These are phyloP conservation scores for Paramyrothecium sp. DNA, from an alignment of 2,329 filamentous ascomycete species.

Conservation along the genomic window DNA sequence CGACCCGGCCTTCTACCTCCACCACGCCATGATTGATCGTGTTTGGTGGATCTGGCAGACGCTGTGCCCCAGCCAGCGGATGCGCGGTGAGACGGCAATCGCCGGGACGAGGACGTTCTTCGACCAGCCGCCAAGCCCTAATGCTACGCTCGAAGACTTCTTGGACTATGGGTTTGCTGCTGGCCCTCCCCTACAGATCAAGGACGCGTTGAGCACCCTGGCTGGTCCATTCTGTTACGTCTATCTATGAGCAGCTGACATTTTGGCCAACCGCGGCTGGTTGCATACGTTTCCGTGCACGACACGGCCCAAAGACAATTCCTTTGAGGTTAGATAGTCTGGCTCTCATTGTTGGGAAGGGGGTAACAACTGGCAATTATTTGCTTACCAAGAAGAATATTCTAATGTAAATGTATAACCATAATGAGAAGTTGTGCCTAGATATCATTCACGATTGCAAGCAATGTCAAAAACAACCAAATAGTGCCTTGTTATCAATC, in stretches of 20 bases:
- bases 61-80: constrained; percentile 21
- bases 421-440: too few species aligned
- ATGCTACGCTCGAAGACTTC: constrained; percentile 23
- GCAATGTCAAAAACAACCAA: too few species aligned
- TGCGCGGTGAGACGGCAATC: constrained; percentile 14
- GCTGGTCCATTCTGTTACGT: constrained; percentile 30
- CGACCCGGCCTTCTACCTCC: constrained; percentile 32
- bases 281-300: too few species aligned
- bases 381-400: too few species aligned
- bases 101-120: constrained; percentile 22
- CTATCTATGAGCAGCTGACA: constrained; percentile 22
- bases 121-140: constrained; percentile 16
- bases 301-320: too few species aligned
- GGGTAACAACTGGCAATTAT: too few species aligned
- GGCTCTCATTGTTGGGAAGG: too few species aligned
- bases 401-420: too few species aligned
- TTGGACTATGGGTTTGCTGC: constrained; percentile 23
- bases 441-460: too few species aligned
- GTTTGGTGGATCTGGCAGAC: constrained; percentile 27
- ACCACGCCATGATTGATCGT: constrained; percentile 28
- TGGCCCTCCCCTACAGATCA: constrained; percentile 20
- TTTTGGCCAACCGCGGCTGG: too few species aligned
- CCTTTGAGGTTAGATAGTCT: too few species aligned
- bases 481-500: too few species aligned
- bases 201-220: constrained; percentile 29